These are phyloP conservation scores for Liriodendron chinense DNA, from an alignment of 164 flowering plant genomes.

Conservation along the genomic window DNA sequence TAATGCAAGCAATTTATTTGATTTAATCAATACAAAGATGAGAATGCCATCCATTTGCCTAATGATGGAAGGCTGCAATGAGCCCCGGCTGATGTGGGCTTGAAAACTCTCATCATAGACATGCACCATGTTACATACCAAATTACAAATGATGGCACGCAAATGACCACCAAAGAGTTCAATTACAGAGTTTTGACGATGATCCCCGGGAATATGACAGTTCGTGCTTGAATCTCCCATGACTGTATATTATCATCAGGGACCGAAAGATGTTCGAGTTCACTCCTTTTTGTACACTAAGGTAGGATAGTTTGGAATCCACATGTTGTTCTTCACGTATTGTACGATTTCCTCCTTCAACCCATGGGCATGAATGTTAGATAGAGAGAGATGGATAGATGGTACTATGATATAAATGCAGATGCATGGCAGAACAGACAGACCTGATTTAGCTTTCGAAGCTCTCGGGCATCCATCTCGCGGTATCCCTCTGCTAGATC, in stretches of 20 bases:
- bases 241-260: background rate
- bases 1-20: background rate
- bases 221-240: background rate
- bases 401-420: background rate
- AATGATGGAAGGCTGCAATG: background rate
- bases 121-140: background rate
- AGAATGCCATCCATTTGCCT: background rate
- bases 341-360: conserved; percentile 68
- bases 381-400: background rate
- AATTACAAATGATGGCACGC: background rate
- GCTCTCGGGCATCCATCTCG: conserved; percentile 83
- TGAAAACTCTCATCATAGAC: background rate
- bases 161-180: background rate
- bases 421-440: background rate
- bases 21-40: background rate
- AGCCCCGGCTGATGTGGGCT: background rate
- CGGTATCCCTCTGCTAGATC: conserved; percentile 96
- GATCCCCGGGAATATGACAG: background rate
- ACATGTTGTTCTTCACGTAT: conserved; percentile 79
- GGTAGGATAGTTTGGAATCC: conserved; percentile 87
- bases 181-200: background rate
- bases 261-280: conserved; percentile 2
- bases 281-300: conserved; percentile 68
- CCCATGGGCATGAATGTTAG: background rate
- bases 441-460: conserved; percentile 60